Evolutionary conservation across 2,329 filamentous ascomycete species (phyloP).

Genomic region (Elsinoe necatrix): DNA sequence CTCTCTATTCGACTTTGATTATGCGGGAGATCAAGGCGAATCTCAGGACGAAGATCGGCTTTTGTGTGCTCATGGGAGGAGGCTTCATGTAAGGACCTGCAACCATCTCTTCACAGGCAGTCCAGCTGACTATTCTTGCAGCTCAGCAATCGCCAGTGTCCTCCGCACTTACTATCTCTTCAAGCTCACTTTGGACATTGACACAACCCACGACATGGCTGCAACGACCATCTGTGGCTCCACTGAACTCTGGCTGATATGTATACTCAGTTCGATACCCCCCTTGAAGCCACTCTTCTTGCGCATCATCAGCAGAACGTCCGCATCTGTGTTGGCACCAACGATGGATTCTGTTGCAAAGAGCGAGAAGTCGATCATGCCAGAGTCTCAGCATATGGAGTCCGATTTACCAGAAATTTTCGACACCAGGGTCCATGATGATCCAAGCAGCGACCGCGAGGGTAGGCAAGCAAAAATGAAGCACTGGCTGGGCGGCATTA

Average conservation of each 20-base stretch:
- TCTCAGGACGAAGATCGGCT: conserved; percentile 22
- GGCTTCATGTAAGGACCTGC: conserved; percentile 17
- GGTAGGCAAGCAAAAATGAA: background rate
- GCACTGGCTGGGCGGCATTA: conserved; percentile 3
- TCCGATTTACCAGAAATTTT: too few relatives aligned
- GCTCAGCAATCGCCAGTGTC: background rate
- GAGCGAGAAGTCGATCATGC: background rate
- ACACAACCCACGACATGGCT: background rate
- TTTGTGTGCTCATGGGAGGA: conserved; percentile 25
- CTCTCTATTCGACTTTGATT: conserved; percentile 24
- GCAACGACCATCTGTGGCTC: background rate
- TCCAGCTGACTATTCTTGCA: background rate
- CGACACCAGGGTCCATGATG: background rate
- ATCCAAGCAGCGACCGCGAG: background rate
- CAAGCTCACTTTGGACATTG: background rate
- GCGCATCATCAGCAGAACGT: background rate
- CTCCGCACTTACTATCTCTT: background rate
- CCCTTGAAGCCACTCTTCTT: conserved; percentile 7
- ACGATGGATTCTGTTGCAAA: background rate
- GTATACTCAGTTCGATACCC: conserved; percentile 9
- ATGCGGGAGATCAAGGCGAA: conserved; percentile 23
- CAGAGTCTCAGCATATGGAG: background rate
- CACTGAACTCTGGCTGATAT: conserved; percentile 8
- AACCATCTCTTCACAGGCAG: too few relatives aligned
- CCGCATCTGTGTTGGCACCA: background rate